A percentile compares a stretch with the other conserved stretches of the same genome.
Conservation (phyloP, 176 grass and related monocot genomes). For the Ampelocalamus luodianensis region DNA sequence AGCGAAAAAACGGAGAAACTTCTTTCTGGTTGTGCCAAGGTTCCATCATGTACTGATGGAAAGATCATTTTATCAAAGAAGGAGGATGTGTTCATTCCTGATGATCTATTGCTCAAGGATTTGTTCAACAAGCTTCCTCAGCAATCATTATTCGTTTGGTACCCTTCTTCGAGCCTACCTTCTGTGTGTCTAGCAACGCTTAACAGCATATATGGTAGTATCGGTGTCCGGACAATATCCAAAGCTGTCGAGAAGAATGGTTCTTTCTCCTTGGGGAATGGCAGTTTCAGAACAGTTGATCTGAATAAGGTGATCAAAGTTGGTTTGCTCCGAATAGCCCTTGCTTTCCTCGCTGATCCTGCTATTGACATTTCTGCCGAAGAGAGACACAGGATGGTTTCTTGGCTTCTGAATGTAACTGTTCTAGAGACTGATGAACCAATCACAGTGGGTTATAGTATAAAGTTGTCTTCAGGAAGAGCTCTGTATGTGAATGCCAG, state of each 20-base stretch:
- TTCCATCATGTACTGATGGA: slow-evolving; percentile 37
- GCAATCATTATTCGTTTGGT: slow-evolving; percentile 62
- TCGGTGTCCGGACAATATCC: slow-evolving; percentile 66
- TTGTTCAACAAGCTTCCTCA: slow-evolving; percentile 51
- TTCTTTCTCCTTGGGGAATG: slow-evolving; percentile 27
- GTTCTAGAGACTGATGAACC: slow-evolving; percentile 45
- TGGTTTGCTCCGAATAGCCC: slow-evolving; percentile 50
- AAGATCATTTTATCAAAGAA: slow-evolving; percentile 44
- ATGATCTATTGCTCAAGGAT: slow-evolving; percentile 66
- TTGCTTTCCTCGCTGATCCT: slow-evolving; percentile 51
- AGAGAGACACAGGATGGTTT: slow-evolving; percentile 49
- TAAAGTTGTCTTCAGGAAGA: slow-evolving; percentile 43
- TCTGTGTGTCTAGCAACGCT: slow-evolving; percentile 41
- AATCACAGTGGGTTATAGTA: slow-evolving; percentile 54
- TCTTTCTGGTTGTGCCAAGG: slow-evolving; percentile 47
- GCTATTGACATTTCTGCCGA: slow-evolving; percentile 41
- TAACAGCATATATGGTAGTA: slow-evolving; percentile 48
- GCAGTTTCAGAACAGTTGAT: not conserved
- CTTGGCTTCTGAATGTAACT: slow-evolving; percentile 46
- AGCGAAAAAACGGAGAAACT: slow-evolving; percentile 11
- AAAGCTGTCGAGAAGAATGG: slow-evolving; percentile 48
- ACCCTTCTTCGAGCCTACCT: slow-evolving; percentile 31
- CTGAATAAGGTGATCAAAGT: slow-evolving; percentile 25
- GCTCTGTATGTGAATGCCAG: slow-evolving; percentile 41
- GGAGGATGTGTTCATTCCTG: slow-evolving; percentile 62